Base-by-base conservation (phyloP, 2,329 filamentous ascomycete species). In the Cercospora brassicicola region DNA sequence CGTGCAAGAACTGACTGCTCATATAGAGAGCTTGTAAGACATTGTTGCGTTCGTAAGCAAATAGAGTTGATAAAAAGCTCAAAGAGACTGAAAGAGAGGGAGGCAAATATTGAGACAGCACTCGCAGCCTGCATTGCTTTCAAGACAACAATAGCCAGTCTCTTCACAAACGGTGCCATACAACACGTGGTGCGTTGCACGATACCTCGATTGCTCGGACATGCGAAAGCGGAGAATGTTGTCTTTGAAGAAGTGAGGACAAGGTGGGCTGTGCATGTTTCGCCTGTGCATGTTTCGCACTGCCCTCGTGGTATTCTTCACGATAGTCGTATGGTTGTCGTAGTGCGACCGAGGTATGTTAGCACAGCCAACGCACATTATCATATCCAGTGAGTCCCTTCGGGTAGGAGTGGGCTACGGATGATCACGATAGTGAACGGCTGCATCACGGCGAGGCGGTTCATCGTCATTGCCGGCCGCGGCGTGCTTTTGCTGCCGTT, bases 181-280 rank as follows among this genome's bases (percentile, higher is more conserved):
- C 31, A 20, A 13, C 45, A 63, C n/a, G 48, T 63, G 61, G 61
- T 20, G 15, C 20, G 48, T 63, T 36, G 45, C 61, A 63, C 61
- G 36, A 15, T 36, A 33, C 45, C 15, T 51, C 42, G 20, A 51
- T 63, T 63, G 61, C 61, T 36, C 33, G 45, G 28, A 30, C 15
- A 55, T 55, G 20, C 48, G 23, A 26, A 7, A 13, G 23, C 11
- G 23, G 20, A 55, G 23, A 5, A 30, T 8, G 11, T 55, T 9
- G 11, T 55, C 26, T 23, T 26, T 55, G 45, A 28, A 15, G 11
- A 8, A 26, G 23, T 26, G 48, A 26, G 48, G 48, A 55, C 48
- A 28, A 55, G 15, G 48, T 28, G 48, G 48, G 48, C 23, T 55
- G 48, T 55, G 48, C 48, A 28, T 55, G 48, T 13, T 15, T 23